These are phyloP conservation scores for Dactylellina drechsleri DNA, from an alignment of 2,329 filamentous ascomycete species.

Conservation along the genomic window DNA sequence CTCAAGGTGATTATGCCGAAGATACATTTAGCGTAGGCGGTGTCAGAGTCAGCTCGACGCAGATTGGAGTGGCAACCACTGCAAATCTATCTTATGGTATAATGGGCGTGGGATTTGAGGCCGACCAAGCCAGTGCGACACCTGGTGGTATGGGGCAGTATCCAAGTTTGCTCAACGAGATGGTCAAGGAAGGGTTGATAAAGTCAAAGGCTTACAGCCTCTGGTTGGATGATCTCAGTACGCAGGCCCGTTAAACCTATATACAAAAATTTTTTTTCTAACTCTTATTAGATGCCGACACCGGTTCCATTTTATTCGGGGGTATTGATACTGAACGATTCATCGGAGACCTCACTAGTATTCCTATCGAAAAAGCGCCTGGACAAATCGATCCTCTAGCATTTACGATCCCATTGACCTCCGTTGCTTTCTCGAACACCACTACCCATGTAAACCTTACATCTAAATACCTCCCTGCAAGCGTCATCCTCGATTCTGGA, in stretches of 20 bases:
- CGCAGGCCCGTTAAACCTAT: neutral
- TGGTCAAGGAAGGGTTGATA: constrained; percentile 44
- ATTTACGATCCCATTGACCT: constrained; percentile 37
- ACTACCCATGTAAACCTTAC: constrained; percentile 62
- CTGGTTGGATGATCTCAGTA: constrained; percentile 61
- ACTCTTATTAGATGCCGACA: constrained; percentile 53
- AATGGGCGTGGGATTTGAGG: constrained; percentile 69
- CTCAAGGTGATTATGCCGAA: constrained; percentile 69
- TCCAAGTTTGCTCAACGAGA: constrained; percentile 31
- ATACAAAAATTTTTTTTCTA: constrained; percentile 54
- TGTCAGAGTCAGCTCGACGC: constrained; percentile 65
- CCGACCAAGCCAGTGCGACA: constrained; percentile 64
- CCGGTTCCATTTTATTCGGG: constrained; percentile 63
- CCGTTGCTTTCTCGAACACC: constrained; percentile 31
- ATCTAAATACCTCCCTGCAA: constrained; percentile 66
- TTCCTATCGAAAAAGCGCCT: constrained; percentile 57
- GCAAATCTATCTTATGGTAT: constrained; percentile 68
- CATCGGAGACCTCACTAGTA: constrained; percentile 61
- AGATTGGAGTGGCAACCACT: constrained; percentile 68
- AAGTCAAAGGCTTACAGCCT: constrained; percentile 59
- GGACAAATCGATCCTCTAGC: constrained; percentile 29
- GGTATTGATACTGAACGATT: constrained; percentile 66
- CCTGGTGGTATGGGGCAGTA: constrained; percentile 58
- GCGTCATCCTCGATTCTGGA: constrained; percentile 75
- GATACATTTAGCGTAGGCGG: constrained; percentile 69